Evolutionary conservation across 2,329 filamentous ascomycete genomes (phyloP).

Genomic region (Lecanosticta acicola): DNA sequence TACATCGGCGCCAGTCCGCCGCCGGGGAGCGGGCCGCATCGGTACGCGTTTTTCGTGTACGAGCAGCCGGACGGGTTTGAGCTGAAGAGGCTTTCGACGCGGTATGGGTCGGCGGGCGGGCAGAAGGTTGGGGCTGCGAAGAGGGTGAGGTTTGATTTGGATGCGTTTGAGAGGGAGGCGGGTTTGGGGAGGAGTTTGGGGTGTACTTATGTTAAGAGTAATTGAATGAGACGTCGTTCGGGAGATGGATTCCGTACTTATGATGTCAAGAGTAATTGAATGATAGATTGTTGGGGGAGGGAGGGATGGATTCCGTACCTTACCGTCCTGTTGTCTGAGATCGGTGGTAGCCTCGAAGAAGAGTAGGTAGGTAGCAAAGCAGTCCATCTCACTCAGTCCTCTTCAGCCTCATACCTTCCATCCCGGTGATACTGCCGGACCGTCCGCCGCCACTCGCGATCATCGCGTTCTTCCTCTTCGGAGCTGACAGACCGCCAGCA

Average conservation of each 20-base stretch:
- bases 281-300: no score
- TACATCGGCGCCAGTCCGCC: conserved; percentile 48
- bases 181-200: background rate
- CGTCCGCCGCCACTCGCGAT: conserved; percentile 22
- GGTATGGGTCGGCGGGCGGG: background rate
- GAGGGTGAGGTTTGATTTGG: conserved; percentile 1
- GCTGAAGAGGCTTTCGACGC: background rate
- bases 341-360: no score
- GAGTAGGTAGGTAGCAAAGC: no score
- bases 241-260: no score
- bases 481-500: conserved; percentile 18
- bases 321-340: no score
- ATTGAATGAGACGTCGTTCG: background rate
- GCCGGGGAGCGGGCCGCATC: conserved; percentile 42
- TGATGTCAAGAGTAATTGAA: no score
- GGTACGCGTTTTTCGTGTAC: conserved; percentile 35
- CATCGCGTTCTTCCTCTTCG: conserved; percentile 22
- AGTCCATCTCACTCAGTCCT: conserved; percentile 4
- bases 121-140: background rate
- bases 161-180: background rate
- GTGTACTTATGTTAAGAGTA: conserved; percentile 2
- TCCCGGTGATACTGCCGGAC: conserved; percentile 23
- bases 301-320: no score
- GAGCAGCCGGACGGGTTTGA: conserved; percentile 5
- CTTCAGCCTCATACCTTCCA: conserved; percentile 20